Evolutionary conservation across 768 basidiomycete genomes (phyloP), one percentile per base, ranked within the genome.

Genomic region (Nidula microcarpa): DNA sequence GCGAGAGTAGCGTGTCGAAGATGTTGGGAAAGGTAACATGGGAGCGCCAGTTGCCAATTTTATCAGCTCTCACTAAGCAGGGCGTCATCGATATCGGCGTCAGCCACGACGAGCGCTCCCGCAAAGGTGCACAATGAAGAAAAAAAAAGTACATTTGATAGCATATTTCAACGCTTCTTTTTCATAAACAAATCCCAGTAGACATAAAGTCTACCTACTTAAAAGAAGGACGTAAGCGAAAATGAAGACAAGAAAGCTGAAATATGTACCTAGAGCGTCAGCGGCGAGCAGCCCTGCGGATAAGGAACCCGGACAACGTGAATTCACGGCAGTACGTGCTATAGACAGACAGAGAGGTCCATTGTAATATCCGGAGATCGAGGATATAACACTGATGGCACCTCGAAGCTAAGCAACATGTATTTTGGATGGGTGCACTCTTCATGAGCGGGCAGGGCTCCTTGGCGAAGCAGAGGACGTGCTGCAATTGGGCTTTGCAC

Each of bases 351-450:
- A 17, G 10, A 45, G n/a, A n/a, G n/a, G n/a, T n/a, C n/a, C 6
- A 50, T 13, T 16, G 6, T 33, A 7, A 33, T 39, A 30, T 14
- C 32, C 2, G 18, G 16, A 17, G 37, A n/a, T 14, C 57, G n/a
- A n/a, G 32, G 37, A 56, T 17, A 43, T 33, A 62, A 14, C 1
- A 10, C 18, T 47, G 37, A 43, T 8, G 65, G 16, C 33, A 73
- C 71, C 57, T 76, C 76, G 51, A 63, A 64, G 43, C 77, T 55
- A 35, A 71, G 52, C 48, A 74, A 73, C 58, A 64, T 67, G 43
- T 77, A 79, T 57, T 76, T 73, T 0, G 76, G 77, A 53, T 79
- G 76, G 10, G 77, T 75, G 53, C 77, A 79, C 32, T 77, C 74
- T 45, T 74, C 62, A 35, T 77, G 77, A 54, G 77, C 76, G 10